A percentile compares a stretch with the other conserved stretches of the same genome.
These are phyloP conservation scores for Hemisphaericaspora xylanilytica DNA, from an alignment of 1,139 yeast species.

Conservation along the genomic window DNA sequence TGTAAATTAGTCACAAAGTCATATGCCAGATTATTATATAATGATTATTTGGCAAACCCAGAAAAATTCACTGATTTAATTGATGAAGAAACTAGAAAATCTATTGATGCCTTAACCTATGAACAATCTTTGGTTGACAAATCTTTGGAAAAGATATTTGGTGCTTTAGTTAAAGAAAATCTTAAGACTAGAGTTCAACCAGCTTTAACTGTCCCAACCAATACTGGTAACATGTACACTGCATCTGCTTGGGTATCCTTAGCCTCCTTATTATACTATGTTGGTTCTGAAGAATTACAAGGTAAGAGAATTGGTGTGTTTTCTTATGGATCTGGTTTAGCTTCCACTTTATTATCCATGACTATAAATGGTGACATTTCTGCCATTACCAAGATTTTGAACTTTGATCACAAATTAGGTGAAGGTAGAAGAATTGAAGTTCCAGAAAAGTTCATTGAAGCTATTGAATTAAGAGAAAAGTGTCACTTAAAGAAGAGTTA, in stretches of 20 bases:
- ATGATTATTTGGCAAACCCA: conserved; percentile 77
- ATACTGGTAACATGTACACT: conserved; percentile 98
- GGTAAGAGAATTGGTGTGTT: conserved; percentile 87
- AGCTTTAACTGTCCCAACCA: conserved; percentile 84
- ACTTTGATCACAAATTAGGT: conserved; percentile 65
- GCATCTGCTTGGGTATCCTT: conserved; percentile 90
- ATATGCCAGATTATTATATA: conserved; percentile 86
- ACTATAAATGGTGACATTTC: conserved; percentile 80
- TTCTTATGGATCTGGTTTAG: conserved; percentile 98
- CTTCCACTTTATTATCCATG: conserved; percentile 82
- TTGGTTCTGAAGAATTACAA: conserved; percentile 70
- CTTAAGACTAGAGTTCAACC: conserved; percentile 74
- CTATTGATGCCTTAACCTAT: conserved; percentile 60
- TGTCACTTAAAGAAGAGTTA: conserved; percentile 79
- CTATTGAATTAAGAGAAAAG: conserved; percentile 82
- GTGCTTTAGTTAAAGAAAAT: conserved; percentile 72
- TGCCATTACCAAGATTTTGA: conserved; percentile 60
- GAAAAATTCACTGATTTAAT: conserved; percentile 49
- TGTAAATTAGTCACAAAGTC: conserved; percentile 94
- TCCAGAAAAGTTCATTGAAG: conserved; percentile 80
- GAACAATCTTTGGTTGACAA: conserved; percentile 80
- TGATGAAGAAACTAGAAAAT: conserved; percentile 55
- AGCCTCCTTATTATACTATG: conserved; percentile 74
- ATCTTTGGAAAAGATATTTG: conserved; percentile 79
- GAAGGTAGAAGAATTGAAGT: conserved; percentile 63